Percentiles rank a stretch among this genome's conserved stretches.
Conservation (phyloP, 2,329 filamentous ascomycete species). For the Colletotrichum tabaci region DNA sequence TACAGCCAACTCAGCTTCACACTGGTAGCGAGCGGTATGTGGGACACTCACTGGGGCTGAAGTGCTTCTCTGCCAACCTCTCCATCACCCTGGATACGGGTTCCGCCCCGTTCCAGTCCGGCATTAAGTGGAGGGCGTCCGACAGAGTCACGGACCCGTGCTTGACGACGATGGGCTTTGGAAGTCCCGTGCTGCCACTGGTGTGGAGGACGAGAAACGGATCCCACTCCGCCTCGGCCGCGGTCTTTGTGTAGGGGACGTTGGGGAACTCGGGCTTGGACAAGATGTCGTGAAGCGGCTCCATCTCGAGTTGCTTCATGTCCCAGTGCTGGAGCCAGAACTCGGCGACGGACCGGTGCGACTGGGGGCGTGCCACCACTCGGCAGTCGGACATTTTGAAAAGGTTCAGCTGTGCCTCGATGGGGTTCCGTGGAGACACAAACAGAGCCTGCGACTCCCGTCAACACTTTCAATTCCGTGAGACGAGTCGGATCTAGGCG, state of each 20-base stretch:
- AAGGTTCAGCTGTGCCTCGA: conserved; percentile 61
- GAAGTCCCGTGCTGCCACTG: conserved; percentile 62
- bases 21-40: too few species aligned
- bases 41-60: conserved; percentile 25
- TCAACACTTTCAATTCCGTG: conserved; percentile 20
- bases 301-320: conserved; percentile 56
- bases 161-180: conserved; percentile 58
- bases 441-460: conserved; percentile 54
- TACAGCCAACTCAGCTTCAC: too few species aligned
- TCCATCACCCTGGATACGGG: conserved; percentile 51
- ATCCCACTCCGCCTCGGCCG: conserved; percentile 59
- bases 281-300: conserved; percentile 53
- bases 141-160: conserved; percentile 56
- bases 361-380: conserved; percentile 52
- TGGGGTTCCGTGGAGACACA: conserved; percentile 62
- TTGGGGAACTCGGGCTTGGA: conserved; percentile 50
- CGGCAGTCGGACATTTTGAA: conserved; percentile 61
- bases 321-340: conserved; percentile 55
- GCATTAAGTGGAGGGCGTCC: conserved; percentile 46
- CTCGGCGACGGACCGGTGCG: conserved; percentile 50
- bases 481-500: conserved; percentile 48
- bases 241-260: conserved; percentile 57
- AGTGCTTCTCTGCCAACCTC: conserved; percentile 43
- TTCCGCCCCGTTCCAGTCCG: conserved; percentile 33
- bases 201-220: conserved; percentile 61